These are phyloP conservation scores for Protomyces pachydermus DNA, from an alignment of 1,139 yeast species.

Conservation along the genomic window DNA sequence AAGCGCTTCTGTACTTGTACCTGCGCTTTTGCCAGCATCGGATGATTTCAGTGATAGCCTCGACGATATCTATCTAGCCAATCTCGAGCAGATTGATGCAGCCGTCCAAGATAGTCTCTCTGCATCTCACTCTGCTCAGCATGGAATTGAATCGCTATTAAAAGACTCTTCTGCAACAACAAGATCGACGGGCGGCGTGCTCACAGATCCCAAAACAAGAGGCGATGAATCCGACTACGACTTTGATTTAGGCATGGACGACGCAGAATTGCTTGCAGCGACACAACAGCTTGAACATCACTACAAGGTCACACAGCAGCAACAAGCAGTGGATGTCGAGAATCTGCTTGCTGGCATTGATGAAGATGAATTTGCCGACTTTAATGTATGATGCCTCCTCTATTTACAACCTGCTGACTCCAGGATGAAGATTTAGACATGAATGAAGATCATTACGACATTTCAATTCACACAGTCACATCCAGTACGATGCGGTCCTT, in stretches of 20 bases:
- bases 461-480: constrained; percentile 1
- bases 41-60: constrained; percentile 13
- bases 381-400: background rate
- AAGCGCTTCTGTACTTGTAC: background rate
- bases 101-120: background rate
- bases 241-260: background rate
- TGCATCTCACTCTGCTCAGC: background rate
- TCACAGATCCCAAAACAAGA: background rate
- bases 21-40: background rate
- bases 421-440: background rate
- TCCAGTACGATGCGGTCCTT: background rate
- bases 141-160: background rate
- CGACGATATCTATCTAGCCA: background rate
- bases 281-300: background rate
- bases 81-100: constrained; percentile 2
- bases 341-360: constrained; percentile 15
- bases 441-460: background rate
- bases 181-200: too few species aligned
- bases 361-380: constrained; percentile 20
- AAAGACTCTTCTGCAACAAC: background rate
- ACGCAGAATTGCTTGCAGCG: background rate
- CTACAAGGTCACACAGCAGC: background rate
- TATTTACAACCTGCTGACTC: background rate
- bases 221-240: background rate
- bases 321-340: background rate